Evolutionary conservation across 1,284 basidiomycete genomes (phyloP), one percentile per base, ranked within the genome.

Genomic region (Rhodotorula sp.): DNA sequence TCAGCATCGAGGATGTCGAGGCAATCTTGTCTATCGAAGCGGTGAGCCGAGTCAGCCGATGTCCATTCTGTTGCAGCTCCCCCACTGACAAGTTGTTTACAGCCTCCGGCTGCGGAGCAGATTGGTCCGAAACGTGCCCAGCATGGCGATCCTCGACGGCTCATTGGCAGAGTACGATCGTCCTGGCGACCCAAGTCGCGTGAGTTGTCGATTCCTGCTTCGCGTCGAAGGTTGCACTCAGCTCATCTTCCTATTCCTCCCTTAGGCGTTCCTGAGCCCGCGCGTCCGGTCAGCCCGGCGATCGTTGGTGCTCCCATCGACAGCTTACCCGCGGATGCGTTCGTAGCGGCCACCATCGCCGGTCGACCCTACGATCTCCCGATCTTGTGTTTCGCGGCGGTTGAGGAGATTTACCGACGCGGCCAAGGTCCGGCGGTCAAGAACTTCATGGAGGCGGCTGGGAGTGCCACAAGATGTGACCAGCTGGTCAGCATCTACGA

Each of bases 381-480:
- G 6, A 72, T 80, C 26, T 75, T 81, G 0, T 75, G 78, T 42
- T 81, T 81, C 69, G 76, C 77, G 20, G 71, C 79, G 0, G 77
- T 81, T 22, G 81, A 81, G 65, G 80, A 82, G 75, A 81, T 81
- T 46, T 81, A 80, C 66, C 76, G 78, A 15, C 70, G 80, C 58
- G 81, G 81, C 71, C 66, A 77, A 75, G 78, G 37, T 44, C 78
- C 79, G 72, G 76, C 76, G 26, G 78, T 79, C 30, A 78, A 80
- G 20, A 80, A 79, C 2, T 76, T 82, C 53, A 77, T 82, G 68
- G 75, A 77, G 56, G 73, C 79, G 30, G 76, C 77, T 42, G 80
- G 80, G 20, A 78, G 80, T 61, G 71, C 77, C 0, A 66, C 75
- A 14, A 78, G 79, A 4, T 76, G 81, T 24, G 72, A 77, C 22